Evolutionary conservation across 129 eudicot genomes (phyloP).

Genomic region (Heracleum sosnowskyi): DNA sequence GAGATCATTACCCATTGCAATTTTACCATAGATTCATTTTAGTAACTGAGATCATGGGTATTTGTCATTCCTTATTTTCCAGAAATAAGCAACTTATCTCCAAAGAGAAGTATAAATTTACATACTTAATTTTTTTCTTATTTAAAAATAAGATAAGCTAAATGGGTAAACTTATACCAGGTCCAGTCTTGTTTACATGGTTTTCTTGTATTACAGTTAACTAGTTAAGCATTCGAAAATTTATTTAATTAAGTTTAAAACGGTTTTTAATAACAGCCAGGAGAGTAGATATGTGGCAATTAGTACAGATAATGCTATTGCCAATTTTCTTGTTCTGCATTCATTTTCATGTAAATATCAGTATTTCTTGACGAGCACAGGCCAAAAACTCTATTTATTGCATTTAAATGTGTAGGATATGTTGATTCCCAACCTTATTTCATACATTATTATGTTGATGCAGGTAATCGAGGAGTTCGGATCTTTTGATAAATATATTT

Average conservation of each 20-base stretch:
- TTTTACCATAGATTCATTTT: not conserved
- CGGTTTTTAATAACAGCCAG: not conserved
- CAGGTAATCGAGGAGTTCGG: slow-evolving; percentile 76
- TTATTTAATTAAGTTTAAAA: not conserved
- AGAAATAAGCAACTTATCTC: too few species aligned
- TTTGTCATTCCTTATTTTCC: too few species aligned
- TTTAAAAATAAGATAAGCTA: too few species aligned
- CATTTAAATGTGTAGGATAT: not conserved
- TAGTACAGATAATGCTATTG: not conserved
- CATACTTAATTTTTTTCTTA: too few species aligned
- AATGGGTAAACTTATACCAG: too few species aligned
- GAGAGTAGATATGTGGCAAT: not conserved
- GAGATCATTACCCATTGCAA: not conserved
- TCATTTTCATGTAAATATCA: not conserved
- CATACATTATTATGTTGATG: slow-evolving; percentile 14
- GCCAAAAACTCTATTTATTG: not conserved
- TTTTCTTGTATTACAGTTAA: not conserved
- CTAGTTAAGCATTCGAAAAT: not conserved
- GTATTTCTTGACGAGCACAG: not conserved
- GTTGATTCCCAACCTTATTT: not conserved
- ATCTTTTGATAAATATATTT: slow-evolving; percentile 79
- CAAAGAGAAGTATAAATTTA: too few species aligned
- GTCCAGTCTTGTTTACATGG: not conserved
- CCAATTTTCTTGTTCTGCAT: not conserved
- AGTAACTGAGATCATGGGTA: not conserved